Conservation (phyloP, 345 rosid species). For the Draba incana region DNA sequence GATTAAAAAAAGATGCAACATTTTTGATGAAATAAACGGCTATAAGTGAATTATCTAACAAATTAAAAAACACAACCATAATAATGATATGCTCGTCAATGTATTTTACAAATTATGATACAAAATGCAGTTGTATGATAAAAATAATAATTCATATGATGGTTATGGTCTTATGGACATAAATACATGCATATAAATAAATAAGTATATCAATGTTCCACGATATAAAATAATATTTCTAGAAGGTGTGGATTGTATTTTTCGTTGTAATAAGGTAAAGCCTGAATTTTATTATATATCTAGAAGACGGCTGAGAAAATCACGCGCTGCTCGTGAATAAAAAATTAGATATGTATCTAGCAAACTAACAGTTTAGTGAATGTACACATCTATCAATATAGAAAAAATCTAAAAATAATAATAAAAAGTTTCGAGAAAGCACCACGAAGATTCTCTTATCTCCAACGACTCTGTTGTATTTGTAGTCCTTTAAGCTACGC, state of each 20-base stretch:
- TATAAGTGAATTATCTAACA: no score
- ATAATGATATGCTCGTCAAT: no score
- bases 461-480: slow-evolving; percentile 31
- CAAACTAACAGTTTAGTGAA: slow-evolving; percentile 8
- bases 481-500: slow-evolving; percentile 33
- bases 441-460: slow-evolving; percentile 40
- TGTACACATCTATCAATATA: neutral
- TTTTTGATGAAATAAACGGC: no score
- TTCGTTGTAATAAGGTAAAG: no score
- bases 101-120: no score
- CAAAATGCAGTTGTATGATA: no score
- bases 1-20: no score
- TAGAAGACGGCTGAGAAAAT: slow-evolving; percentile 36
- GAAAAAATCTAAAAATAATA: slow-evolving; percentile 11
- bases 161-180: no score
- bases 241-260: slow-evolving; percentile 29
- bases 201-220: no score
- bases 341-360: neutral
- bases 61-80: no score
- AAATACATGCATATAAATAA: no score
- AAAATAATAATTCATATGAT: no score
- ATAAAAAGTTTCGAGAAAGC: slow-evolving; percentile 32
- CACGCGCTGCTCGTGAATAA: neutral
- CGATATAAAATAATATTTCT: neutral
- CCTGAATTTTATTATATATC: neutral